Evolutionary conservation across 805 yeast genomes (phyloP), one percentile per base, ranked within the genome.

Genomic region (Pichia deserticola): DNA sequence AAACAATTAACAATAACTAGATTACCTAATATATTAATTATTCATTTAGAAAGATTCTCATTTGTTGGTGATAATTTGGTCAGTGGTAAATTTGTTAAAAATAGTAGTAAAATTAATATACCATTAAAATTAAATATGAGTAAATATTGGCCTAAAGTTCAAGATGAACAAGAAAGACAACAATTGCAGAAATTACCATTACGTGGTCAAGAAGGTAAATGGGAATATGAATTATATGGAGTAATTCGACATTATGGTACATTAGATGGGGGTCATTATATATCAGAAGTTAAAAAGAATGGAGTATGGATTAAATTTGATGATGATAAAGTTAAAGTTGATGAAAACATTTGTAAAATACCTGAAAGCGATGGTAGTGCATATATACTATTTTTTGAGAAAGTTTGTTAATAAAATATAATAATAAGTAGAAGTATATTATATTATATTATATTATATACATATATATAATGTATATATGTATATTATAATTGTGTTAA

Each of bases 221-320:
- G 89, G 67, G 71, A 75, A 30, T 90, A 89, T 64, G 78, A 78
- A 53, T 65, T 90, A 27, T 84, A 78, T 59, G 96, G 86, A 0
- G 96, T 89, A 1, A 88, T 88, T 13, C 82, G 87, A 56, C 97
- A 90, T 65, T 81, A 69, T 53, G 97, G 97, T 11, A 81, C 85
- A 38, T 71, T 90, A 37, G 77, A 82, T 40, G 86, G 90, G 8
- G 97, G 97, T 0, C 97, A 90, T 65, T 90, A 90, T 65, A 90
- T 37, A 3, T 13, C 55, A 15, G 49, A 50, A 15, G 52, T 50
- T 3, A 50, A 42, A 8, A 45, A 50, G 32, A 34, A 38, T 25
- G 41, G 32, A 5, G 29, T 28, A 25, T 52, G 55, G 55, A 15
- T 50, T 13, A 44, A 44, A 13, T 52, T 52, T 45, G 55, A 52